Conservation (phyloP, 2,329 filamentous ascomycete species). For the Aurifilum marmelostoma region DNA sequence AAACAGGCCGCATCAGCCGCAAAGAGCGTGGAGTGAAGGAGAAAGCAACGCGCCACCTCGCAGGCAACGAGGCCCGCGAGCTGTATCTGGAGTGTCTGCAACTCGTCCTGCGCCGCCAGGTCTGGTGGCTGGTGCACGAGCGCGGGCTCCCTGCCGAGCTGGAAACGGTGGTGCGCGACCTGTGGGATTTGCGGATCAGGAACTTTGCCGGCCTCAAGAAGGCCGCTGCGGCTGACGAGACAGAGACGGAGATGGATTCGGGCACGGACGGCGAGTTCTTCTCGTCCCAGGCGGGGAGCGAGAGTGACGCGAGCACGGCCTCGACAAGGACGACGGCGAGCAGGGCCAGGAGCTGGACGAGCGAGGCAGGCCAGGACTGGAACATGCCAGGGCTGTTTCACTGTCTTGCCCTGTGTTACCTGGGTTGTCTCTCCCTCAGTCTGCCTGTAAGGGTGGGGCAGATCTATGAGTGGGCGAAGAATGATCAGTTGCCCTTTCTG, state of each 20-base stretch:
- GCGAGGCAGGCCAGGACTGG: constrained; percentile 52
- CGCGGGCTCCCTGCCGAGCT: constrained; percentile 72
- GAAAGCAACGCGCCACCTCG: constrained; percentile 58
- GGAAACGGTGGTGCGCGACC: constrained; percentile 77
- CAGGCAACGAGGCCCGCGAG: constrained; percentile 70
- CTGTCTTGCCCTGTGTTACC: constrained; percentile 76
- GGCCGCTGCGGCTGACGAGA: constrained; percentile 39
- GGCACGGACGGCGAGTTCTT: constrained; percentile 50
- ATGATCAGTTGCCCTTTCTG: constrained; percentile 72
- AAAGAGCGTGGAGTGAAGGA: constrained; percentile 61
- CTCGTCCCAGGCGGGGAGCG: constrained; percentile 59
- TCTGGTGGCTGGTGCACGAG: constrained; percentile 70
- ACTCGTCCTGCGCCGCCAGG: constrained; percentile 80
- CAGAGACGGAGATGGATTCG: constrained; percentile 37
- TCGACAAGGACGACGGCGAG: constrained; percentile 38
- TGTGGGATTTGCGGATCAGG: constrained; percentile 76
- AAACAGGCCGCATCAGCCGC: constrained; percentile 57
- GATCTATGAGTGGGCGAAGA: constrained; percentile 68
- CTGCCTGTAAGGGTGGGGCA: constrained; percentile 78
- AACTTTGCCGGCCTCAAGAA: constrained; percentile 57
- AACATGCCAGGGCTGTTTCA: constrained; percentile 71
- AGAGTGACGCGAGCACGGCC: constrained; percentile 34
- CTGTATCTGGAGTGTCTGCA: constrained; percentile 86
- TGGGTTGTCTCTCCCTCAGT: constrained; percentile 74
- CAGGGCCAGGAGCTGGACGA: constrained; percentile 48